Conservation (phyloP, 2,329 filamentous ascomycete genomes). For the Cryphonectria japonica region DNA sequence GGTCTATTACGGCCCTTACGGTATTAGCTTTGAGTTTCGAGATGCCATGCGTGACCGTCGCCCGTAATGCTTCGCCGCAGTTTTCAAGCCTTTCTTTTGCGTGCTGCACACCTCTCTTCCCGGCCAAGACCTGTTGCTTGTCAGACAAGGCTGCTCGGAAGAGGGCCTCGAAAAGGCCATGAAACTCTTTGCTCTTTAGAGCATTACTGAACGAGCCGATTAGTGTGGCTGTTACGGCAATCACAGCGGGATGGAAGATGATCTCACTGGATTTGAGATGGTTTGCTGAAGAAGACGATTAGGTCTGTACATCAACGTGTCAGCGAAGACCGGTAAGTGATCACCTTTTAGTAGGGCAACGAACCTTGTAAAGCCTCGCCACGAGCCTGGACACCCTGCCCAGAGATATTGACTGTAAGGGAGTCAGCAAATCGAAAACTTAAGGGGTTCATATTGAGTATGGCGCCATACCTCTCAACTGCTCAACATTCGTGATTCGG, state of each 20-base stretch:
- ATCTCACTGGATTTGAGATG: conserved; percentile 22
- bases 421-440: background rate
- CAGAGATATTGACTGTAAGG: conserved; percentile 9
- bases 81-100: conserved; percentile 64
- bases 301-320: conserved; percentile 16
- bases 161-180: conserved; percentile 78
- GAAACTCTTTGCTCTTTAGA: conserved; percentile 77
- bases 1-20: conserved; percentile 76
- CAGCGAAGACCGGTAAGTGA: background rate
- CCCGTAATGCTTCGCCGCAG: conserved; percentile 72
- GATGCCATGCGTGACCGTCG: conserved; percentile 71
- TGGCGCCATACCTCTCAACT: conserved; percentile 15
- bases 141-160: conserved; percentile 73
- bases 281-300: conserved; percentile 22
- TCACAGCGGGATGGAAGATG: background rate
- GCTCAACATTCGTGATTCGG: conserved; percentile 23
- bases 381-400: conserved; percentile 9
- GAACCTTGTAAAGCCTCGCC: conserved; percentile 25
- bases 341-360: background rate
- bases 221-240: background rate
- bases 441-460: background rate
- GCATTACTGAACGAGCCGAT: conserved; percentile 30
- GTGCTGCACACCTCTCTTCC: conserved; percentile 47
- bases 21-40: conserved; percentile 74
- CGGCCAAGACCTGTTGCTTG: conserved; percentile 64